Base-by-base conservation (phyloP, 179 eudicot genomes). In the Vitellaria paradoxa region DNA sequence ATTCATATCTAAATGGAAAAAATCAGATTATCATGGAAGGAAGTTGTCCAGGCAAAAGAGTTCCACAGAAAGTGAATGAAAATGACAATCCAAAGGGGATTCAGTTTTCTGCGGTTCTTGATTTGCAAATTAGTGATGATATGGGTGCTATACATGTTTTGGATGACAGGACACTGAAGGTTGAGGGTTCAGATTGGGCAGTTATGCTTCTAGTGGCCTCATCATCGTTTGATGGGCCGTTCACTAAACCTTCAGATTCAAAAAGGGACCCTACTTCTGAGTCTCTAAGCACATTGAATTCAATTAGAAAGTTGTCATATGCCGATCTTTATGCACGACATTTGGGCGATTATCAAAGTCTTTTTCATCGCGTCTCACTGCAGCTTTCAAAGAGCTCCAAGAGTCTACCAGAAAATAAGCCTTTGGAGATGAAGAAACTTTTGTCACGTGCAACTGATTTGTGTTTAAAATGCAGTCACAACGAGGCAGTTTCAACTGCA, bases 1-100 rank as follows among this genome's bases (percentile, higher is more conserved):
- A 75, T 81, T 84, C 92, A 17, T 82, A 70, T 80, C 83, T 74
- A 61, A 88, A 77, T 40, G 85, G 78, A 21, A 81, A 84, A 76
- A 84, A 68, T 74, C 95, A 86, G 84, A 93, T 93, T 65, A 83
- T 89, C 55, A 85, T 93, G 91, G 92, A 92, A 77, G 98, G 97
- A 74, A 86, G 87, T 72, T 93, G 98, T 75, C 92, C 84, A 0
- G 92, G 93, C 61, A 77, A 50, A 79, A 82, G 94, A 73, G 77
- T 60, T 7, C 76, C 87, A 21, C 90, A 94, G 3, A 76, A 78
- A 76, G 12, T 42, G 70, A 78, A 78, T 74, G 75, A 75, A 68
- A 76, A 74, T 4, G 80, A 68, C 40, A 67, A 82, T 81, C 93
- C 98, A 1, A 78, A 86, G 30, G 98, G 98, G 60, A 88, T 90